Evolutionary conservation across 2,329 filamentous ascomycete genomes (phyloP).

Genomic region (Neofusicoccum sp.): DNA sequence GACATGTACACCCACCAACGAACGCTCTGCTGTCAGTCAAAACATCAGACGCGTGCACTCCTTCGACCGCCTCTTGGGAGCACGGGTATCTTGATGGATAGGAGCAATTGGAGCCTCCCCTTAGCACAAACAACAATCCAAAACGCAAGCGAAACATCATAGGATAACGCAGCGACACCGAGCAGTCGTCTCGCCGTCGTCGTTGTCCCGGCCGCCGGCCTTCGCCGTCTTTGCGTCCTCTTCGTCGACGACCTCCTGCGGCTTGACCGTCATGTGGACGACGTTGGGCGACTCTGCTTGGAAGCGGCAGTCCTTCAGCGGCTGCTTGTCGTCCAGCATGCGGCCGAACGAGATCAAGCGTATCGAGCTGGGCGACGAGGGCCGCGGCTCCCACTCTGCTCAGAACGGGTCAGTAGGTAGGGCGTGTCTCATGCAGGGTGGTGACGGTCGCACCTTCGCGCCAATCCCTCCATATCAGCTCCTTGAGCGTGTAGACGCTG

Average conservation of each 20-base stretch:
- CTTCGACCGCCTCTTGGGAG: constrained; percentile 5
- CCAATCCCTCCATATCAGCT: constrained; percentile 92
- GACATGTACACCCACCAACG: constrained; percentile 2
- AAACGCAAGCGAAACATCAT: constrained; percentile 1
- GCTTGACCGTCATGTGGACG: constrained; percentile 91
- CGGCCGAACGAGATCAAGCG: constrained; percentile 89
- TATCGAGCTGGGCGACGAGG: constrained; percentile 84
- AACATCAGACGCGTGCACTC: constrained; percentile 1
- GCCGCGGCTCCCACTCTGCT: constrained; percentile 79
- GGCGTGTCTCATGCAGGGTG: neutral
- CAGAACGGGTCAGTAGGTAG: neutral
- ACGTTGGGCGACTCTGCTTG: constrained; percentile 74
- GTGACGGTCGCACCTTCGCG: constrained; percentile 57
- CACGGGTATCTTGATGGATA: constrained; percentile 3
- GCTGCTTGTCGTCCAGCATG: constrained; percentile 82
- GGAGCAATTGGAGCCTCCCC: neutral
- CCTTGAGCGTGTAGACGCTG: constrained; percentile 90
- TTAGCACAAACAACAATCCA: neutral
- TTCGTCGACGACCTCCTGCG: constrained; percentile 78
- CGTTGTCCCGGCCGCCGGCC: constrained; percentile 49
- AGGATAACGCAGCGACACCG: constrained; percentile 66
- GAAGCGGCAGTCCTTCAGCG: constrained; percentile 78
- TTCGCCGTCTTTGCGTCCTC: constrained; percentile 69
- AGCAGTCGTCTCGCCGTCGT: constrained; percentile 56
- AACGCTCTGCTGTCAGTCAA: neutral